phyloP scores from a whole-genome alignment of 441 rosid genomes.

The Croton laevigatus region DNA sequence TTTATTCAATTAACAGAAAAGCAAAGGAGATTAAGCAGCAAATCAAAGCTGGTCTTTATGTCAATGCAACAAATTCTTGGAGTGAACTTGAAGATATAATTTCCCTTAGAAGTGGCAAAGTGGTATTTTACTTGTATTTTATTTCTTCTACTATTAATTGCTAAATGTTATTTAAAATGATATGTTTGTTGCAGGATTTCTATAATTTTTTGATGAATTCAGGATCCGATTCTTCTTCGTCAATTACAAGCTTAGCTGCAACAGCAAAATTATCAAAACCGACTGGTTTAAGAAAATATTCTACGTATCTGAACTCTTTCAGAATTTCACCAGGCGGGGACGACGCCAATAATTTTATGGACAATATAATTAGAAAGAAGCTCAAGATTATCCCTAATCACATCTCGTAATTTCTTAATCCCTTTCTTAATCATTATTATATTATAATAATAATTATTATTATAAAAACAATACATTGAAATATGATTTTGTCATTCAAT shows the following conservation, averaged over 20 bases:
- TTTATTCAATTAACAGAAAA: slow-evolving; percentile 37
- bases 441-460: neutral
- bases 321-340: slow-evolving; percentile 35
- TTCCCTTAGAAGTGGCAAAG: slow-evolving; percentile 38
- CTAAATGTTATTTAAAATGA: neutral
- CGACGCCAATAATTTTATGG: slow-evolving; percentile 50
- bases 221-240: slow-evolving; percentile 15
- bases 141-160: neutral
- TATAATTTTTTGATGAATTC: slow-evolving; percentile 74
- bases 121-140: slow-evolving; percentile 36
- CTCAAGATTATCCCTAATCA: slow-evolving; percentile 73
- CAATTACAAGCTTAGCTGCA: slow-evolving; percentile 4
- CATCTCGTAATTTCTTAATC: slow-evolving; percentile 37
- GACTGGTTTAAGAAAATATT: slow-evolving; percentile 39
- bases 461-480: neutral
- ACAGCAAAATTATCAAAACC: slow-evolving; percentile 26
- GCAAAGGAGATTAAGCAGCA: slow-evolving; percentile 58
- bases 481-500: slow-evolving; percentile 1
- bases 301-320: slow-evolving; percentile 45
- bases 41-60: slow-evolving; percentile 40
- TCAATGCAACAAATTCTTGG: slow-evolving; percentile 65
- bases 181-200: slow-evolving; percentile 49
- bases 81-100: slow-evolving; percentile 44
- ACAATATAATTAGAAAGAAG: slow-evolving; percentile 55
- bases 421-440: slow-evolving; percentile 7